Base-by-base conservation (phyloP, 2,329 filamentous ascomycete species). In the Macrophomina pseudophaseolina region DNA sequence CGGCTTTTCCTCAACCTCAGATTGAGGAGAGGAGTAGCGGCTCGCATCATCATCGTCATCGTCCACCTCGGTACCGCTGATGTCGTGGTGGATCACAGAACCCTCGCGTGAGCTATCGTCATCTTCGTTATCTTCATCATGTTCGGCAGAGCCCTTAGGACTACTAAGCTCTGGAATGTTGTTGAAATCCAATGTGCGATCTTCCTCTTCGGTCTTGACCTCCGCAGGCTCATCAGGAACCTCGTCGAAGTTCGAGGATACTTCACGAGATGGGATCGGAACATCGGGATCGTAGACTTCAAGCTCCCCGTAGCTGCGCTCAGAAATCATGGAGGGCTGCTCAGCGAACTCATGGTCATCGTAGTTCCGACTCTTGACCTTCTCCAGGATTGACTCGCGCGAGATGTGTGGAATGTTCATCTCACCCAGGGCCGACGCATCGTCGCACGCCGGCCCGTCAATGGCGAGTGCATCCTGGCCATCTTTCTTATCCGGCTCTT, bases 371-470 rank as follows among this genome's bases (percentile, higher is more conserved):
- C 77, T 92, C 75, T 95, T 92, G 65, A 97, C 90, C 69, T 94
- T 93, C 64, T 92, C 90, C 72, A 98, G 83, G 71, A 98, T 98
- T 0, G 94, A 97, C 76, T 98, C 95, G 44, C 94, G 88, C 8
- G 94, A 97, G 74, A 98, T 97, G 65, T 90, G 90, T 11, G 91
- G 92, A 14, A 90, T 80, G 70, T 90, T 84, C 71, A 90, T 90
- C 67, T 89, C 86, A 8, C 78, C 74, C 28, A 75, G 56, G 46
- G 48, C 38, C n/a, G 69, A 72, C 38, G 74, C 76, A 16, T 76
- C 78, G 23, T 76, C 74, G 5, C 77, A 75, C 28, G 72, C 74
- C 33, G 76, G 75, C 30, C 78, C 76, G 12, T 81, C 78, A 28
- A 79, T 69, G 9, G 75, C 72, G 33, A 77, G 68, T 9, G 75